Conservation (phyloP, 352 stramenopile genomes). For the Globisporangium sylvaticum region DNA sequence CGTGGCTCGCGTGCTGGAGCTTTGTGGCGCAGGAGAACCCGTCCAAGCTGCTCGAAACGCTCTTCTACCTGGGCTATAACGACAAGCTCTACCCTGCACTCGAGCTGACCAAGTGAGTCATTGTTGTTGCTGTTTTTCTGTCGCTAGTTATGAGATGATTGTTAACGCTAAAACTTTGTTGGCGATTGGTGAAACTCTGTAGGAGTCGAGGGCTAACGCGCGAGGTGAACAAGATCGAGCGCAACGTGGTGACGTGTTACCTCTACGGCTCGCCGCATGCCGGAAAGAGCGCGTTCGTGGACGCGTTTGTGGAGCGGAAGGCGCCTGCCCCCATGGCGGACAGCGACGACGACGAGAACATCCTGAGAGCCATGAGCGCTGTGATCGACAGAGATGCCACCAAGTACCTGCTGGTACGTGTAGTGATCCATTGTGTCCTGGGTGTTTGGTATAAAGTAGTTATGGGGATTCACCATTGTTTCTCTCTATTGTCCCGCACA, state of each 20-base stretch:
- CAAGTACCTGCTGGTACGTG: slow-evolving; percentile 62
- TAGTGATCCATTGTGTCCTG: background rate
- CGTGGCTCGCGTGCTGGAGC: slow-evolving; percentile 71
- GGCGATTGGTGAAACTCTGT: background rate
- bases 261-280: slow-evolving; percentile 43
- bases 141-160: background rate
- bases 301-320: slow-evolving; percentile 47
- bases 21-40: slow-evolving; percentile 76
- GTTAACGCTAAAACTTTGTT: background rate
- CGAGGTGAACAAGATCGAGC: slow-evolving; percentile 53
- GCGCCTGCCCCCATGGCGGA: slow-evolving; percentile 10
- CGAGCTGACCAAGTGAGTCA: slow-evolving; percentile 58
- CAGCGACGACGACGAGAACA: slow-evolving; percentile 31
- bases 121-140: background rate
- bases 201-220: slow-evolving; percentile 52
- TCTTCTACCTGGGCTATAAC: slow-evolving; percentile 85
- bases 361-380: slow-evolving; percentile 54
- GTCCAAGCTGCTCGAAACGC: slow-evolving; percentile 61
- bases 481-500: slow-evolving; percentile 18
- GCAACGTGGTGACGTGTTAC: slow-evolving; percentile 71
- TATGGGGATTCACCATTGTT: background rate
- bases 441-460: background rate
- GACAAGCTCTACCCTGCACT: slow-evolving; percentile 62
- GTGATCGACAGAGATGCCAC: slow-evolving; percentile 50
- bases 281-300: slow-evolving; percentile 53